Percentiles rank a stretch among this genome's conserved stretches.
phyloP scores from a whole-genome alignment of 2,329 filamentous ascomycete genomes.

The Endoconidiophora laricicola region DNA sequence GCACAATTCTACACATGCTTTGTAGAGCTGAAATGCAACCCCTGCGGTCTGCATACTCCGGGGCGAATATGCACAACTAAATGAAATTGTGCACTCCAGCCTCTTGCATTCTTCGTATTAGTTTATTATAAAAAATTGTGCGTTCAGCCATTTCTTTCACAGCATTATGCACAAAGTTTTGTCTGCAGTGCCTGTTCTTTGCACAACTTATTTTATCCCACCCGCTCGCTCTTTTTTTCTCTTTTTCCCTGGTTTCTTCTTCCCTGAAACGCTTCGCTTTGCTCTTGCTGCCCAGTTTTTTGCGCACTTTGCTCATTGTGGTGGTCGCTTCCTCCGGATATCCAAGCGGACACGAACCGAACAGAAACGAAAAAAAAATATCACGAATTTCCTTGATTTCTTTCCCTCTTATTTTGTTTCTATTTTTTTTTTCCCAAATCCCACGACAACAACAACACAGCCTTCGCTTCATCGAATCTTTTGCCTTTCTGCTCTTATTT shows the following conservation, averaged over 20 bases:
- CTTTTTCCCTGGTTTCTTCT: slow-evolving; percentile 1
- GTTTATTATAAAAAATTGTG: neutral
- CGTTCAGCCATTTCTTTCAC: slow-evolving; percentile 1
- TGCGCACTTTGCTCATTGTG: too few relatives aligned
- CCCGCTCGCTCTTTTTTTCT: slow-evolving; percentile 3
- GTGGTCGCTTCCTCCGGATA: neutral
- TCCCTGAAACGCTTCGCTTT: neutral
- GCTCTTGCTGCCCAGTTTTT: neutral
- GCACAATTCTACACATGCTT: too few relatives aligned
- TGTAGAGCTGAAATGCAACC: neutral
- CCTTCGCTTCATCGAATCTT: neutral
- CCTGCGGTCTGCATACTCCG: too few relatives aligned
- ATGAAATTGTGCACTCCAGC: slow-evolving; percentile 6
- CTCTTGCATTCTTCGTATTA: slow-evolving; percentile 6
- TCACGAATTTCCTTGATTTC: slow-evolving; percentile 2
- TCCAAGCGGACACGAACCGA: neutral
- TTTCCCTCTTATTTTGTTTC: neutral
- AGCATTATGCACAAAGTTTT: neutral
- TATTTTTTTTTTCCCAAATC: neutral
- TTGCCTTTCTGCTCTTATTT: slow-evolving; percentile 3
- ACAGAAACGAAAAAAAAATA: slow-evolving; percentile 1
- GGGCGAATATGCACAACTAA: neutral
- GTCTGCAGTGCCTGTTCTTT: neutral
- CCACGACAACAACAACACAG: neutral
- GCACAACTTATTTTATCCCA: neutral